Evolutionary conservation across 768 basidiomycete species (phyloP), one percentile per base, ranked within the genome.

Genomic region (Clathrus columnatus): DNA sequence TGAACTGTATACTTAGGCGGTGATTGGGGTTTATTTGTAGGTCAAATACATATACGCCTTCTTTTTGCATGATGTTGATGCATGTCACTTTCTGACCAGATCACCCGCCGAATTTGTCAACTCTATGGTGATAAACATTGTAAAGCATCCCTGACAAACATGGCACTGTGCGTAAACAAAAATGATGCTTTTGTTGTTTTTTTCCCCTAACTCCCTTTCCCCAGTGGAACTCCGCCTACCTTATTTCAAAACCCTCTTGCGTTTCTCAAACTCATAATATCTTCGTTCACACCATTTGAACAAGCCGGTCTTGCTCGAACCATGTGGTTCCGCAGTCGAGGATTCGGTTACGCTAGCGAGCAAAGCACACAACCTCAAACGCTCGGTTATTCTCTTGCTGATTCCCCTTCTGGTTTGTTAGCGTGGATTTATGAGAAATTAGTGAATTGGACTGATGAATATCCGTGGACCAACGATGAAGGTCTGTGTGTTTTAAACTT

Each of bases 401-500:
- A 84, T 59, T 82, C 80, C 7, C 83, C 82, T 7, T 72, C 72
- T 5, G 82, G 78, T 1, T 58, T 79, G 20, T 68, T 80, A 10
- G 75, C 70, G 1, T 79, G 78, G 78, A 75, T 80, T 18, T 80
- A 78, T 53, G 78, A 79, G 60, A 36, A 36, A 36, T 36, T 36
- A 36, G 68, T 73, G 23, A 62, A 65, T 27, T 78, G 75, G 74
- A 73, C 75, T 0, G 81, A 82, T 59, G 58, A 62, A 1, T 82
- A 83, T 63, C 71, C 72, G 0, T 83, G 81, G 81, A 69, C 70
- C 10, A 78, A 80, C 47, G 81, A 83, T 24, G 78, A 82, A 67
- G 70, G 82, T 75, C n/a, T 1, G 63, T 16, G 26, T 2, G 21
- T 23, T 18, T 18, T 2, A 18, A 10, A 45, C 45, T 46, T n/a